Base-by-base conservation (phyloP, 345 rosid species). In the Syzygium jambos region DNA sequence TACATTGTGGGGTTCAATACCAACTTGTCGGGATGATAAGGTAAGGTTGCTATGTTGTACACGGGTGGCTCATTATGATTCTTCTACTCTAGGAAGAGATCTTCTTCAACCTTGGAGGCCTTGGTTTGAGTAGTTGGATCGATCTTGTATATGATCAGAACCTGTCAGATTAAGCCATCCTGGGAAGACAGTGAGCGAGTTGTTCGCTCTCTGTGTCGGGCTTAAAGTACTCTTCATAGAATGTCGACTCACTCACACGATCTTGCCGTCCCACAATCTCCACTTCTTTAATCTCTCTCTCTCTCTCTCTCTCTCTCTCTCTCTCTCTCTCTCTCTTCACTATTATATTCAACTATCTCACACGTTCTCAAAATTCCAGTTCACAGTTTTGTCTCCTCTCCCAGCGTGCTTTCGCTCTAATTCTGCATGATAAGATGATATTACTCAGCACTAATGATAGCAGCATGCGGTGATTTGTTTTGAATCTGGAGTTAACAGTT, bases 181-280 rank as follows among this genome's bases (percentile, higher is more conserved):
- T 54, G 38, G 80, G 88, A 52, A 13, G 88, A 93, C 95, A 92
- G 38, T 77, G 92, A 92, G 88, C 93, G 92, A 88, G 90, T 90
- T 89, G 55, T 34, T 85, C 63, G 94, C 90, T 89, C 91, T 85
- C 87, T 89, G 68, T 90, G 95, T 92, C 92, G 73, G 91, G 63
- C 55, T 77, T 61, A 86, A 53, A 25, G 49, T 61, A 54, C 63
- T 30, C 51, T 46, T 82, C 49, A 85, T 53, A 77, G 78, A 87
- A 86, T 84, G 25, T 83, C 68, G 89, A 83, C 88, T 91, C 92
- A 90, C 84, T 91, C 88, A 91, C 93, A 94, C 94, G 96, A 92
- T 89, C 87, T 88, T 84, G 93, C 92, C 92, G 90, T 89, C 92
- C 93, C 87, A 27, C 10, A 12, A 68, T 88, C 85, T 86, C 29